Evolutionary conservation across 768 basidiomycete species (phyloP), one percentile per base, ranked within the genome.

Genomic region (Dentipellis fragilis): DNA sequence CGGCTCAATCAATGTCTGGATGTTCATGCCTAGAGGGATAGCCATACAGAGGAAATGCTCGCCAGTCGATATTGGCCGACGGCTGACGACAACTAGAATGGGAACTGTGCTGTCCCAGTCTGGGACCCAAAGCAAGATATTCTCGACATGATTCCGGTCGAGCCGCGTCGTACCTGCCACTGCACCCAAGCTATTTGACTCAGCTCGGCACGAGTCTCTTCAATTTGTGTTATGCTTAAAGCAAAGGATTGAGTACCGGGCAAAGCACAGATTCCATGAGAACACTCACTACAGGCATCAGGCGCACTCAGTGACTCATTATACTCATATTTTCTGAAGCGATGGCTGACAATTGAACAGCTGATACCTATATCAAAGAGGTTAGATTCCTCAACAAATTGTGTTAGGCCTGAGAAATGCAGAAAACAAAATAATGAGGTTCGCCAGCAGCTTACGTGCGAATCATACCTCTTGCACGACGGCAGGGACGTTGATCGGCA

Each of bases 261-360:
- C n/a, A n/a, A n/a, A n/a, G n/a, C n/a, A n/a, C n/a, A n/a, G n/a
- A n/a, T n/a, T n/a, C n/a, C n/a, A 21, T 47, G 35, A 16, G 51
- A 37, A 54, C n/a, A 85, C 90, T 50, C 80, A 95, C 93, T 98
- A 96, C 88, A 98, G 91, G 89, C 93, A 98, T 96, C 58, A 98
- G 74, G 65, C 89, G 92, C 34, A 98, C 90, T 36, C 94, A 84
- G 74, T 98, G 96, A 70, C 90, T 90, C 96, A 98, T 98, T 96
- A 98, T 98, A 78, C 93, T 95, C 96, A 98, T 98, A n/a, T n/a
- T 72, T 99, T 99, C 71, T 99, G 96, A 70, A 98, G 72, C 79
- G 85, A 89, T 10, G 96, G 96, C 67, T 99, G 96, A 53, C 96
- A 93, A 69, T 99, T 98, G 75, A 99, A 98, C 52, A 99, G 74